Evolutionary conservation across 371 early-diverging fungal species (phyloP).

Genomic region (Mucor saturninus): DNA sequence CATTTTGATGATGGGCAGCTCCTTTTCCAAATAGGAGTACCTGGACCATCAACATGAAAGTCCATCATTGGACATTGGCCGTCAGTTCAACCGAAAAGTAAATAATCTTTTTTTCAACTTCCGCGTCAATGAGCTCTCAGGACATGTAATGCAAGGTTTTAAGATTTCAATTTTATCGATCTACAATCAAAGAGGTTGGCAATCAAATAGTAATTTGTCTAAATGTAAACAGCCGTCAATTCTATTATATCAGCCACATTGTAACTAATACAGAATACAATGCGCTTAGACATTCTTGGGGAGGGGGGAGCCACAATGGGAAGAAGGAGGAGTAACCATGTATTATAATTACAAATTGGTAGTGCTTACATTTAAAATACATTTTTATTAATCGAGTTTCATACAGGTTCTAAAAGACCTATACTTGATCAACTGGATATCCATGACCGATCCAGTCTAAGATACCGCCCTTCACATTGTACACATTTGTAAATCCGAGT

Average conservation of each 20-base stretch:
- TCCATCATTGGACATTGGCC: too few species aligned
- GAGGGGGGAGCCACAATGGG: constrained; percentile 1
- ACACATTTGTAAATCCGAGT: constrained; percentile 22
- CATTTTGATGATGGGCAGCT: neutral
- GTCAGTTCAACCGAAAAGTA: too few species aligned
- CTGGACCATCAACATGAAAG: neutral
- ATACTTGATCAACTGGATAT: constrained; percentile 15
- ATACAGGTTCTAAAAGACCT: neutral
- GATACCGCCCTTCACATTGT: constrained; percentile 28
- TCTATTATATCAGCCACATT: neutral
- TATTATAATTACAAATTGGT: neutral
- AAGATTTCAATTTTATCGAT: too few species aligned
- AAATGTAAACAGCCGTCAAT: too few species aligned
- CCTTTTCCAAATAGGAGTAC: constrained; percentile 3
- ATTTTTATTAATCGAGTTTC: neutral
- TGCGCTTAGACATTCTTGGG: constrained; percentile 14
- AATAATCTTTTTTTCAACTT: too few species aligned
- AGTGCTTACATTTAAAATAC: neutral
- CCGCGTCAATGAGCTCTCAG: too few species aligned
- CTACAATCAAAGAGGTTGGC: too few species aligned
- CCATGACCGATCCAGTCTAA: constrained; percentile 27
- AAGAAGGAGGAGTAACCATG: constrained; percentile 6
- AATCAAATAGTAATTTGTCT: too few species aligned
- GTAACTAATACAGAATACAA: neutral
- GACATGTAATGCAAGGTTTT: too few species aligned